Evolutionary conservation across 176 grass and related monocot genomes (phyloP).

Genomic region (Tillandsia leiboldiana): DNA sequence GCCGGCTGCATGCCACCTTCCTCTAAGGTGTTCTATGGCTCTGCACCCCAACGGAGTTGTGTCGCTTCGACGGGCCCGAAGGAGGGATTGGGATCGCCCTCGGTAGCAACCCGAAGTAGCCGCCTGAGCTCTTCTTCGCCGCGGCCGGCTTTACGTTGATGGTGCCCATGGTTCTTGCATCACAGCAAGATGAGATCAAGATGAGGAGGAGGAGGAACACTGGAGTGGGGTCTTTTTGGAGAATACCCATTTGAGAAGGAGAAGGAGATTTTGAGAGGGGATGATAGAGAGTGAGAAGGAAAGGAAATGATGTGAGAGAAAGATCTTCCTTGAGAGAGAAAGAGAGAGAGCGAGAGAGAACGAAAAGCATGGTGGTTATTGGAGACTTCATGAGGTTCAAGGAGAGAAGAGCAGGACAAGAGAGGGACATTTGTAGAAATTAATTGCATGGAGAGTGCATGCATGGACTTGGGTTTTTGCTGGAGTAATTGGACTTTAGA

Average conservation of each 20-base stretch:
- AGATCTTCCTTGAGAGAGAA: too few relatives aligned
- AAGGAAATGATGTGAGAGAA: too few relatives aligned
- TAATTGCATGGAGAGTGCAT: too few relatives aligned
- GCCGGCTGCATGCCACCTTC: too few relatives aligned
- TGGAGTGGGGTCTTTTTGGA: not conserved
- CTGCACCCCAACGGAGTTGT: conserved; percentile 70
- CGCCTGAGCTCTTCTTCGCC: conserved; percentile 20
- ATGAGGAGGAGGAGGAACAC: conserved; percentile 22
- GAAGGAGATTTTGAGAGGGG: not conserved
- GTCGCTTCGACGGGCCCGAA: conserved; percentile 60
- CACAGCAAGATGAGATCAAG: conserved; percentile 25
- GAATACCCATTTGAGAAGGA: conserved; percentile 9
- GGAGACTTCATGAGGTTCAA: too few relatives aligned
- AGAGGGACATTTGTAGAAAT: too few relatives aligned
- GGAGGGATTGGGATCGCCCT: conserved; percentile 36
- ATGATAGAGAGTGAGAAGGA: not conserved
- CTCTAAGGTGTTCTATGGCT: conserved; percentile 14
- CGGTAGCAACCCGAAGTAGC: conserved; percentile 60
- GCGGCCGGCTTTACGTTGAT: conserved; percentile 39
- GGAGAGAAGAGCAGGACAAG: too few relatives aligned
- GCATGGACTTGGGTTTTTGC: too few relatives aligned
- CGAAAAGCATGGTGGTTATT: too few relatives aligned
- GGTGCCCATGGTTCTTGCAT: conserved; percentile 46
- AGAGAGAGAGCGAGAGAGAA: too few relatives aligned
- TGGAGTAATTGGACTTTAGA: too few relatives aligned